Evolutionary conservation across 805 yeast genomes (phyloP).

Genomic region (Metschnikowia kofuensis): DNA sequence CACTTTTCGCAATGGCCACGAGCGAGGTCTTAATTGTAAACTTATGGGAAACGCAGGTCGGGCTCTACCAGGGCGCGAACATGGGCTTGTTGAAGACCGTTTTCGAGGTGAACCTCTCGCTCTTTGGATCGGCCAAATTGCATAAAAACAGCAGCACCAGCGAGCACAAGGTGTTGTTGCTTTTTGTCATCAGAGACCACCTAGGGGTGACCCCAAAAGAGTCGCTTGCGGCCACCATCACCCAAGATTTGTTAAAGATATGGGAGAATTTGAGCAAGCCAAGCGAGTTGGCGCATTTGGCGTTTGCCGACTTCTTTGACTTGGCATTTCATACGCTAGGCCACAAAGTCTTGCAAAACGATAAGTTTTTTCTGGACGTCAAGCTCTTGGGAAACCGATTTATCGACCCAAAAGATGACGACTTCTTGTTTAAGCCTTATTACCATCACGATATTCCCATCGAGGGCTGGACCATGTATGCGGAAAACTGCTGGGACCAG

Average conservation of each 20-base stretch:
- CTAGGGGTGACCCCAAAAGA: slow-evolving; percentile 81
- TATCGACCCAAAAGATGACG: slow-evolving; percentile 27
- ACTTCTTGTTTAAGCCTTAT: slow-evolving; percentile 55
- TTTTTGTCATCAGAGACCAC: slow-evolving; percentile 92
- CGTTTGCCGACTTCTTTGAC: slow-evolving; percentile 78
- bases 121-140: slow-evolving; percentile 61
- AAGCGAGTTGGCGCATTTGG: slow-evolving; percentile 49
- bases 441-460: slow-evolving; percentile 87
- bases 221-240: slow-evolving; percentile 65
- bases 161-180: slow-evolving; percentile 60
- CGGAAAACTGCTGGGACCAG: slow-evolving; percentile 90
- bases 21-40: slow-evolving; percentile 88
- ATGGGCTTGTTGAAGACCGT: slow-evolving; percentile 95
- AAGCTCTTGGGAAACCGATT: slow-evolving; percentile 63
- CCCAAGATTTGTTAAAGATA: slow-evolving; percentile 66
- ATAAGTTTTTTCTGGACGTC: slow-evolving; percentile 62
- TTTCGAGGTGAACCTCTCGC: slow-evolving; percentile 86
- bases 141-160: slow-evolving; percentile 14
- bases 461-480: slow-evolving; percentile 95
- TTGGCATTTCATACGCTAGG: slow-evolving; percentile 75
- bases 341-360: slow-evolving; percentile 81
- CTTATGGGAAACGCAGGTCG: slow-evolving; percentile 97
- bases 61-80: slow-evolving; percentile 95
- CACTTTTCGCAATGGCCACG: slow-evolving; percentile 89
- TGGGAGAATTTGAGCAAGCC: slow-evolving; percentile 84